A percentile compares a stretch with the other conserved stretches of the same genome.
These are phyloP conservation scores for Cyberlindnera mrakii DNA, from an alignment of 805 yeast genomes.

Conservation along the genomic window DNA sequence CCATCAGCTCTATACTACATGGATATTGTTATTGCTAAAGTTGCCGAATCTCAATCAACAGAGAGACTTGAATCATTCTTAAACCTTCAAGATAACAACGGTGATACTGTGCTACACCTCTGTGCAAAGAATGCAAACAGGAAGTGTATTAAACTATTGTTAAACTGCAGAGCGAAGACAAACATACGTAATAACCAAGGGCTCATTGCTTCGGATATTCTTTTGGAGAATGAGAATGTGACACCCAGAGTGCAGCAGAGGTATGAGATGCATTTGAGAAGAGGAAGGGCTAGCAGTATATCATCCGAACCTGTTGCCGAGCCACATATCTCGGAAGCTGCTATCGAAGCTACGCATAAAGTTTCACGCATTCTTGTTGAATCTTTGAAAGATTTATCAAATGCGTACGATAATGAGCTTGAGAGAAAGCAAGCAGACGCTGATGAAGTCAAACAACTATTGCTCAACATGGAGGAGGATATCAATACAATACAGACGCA, in stretches of 20 bases:
- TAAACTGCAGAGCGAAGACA: slow-evolving; percentile 43
- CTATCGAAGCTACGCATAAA: slow-evolving; percentile 45
- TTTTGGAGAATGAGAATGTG: slow-evolving; percentile 20
- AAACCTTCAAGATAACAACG: slow-evolving; percentile 66
- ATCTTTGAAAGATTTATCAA: slow-evolving; percentile 39
- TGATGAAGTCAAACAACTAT: slow-evolving; percentile 39
- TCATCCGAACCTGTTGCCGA: slow-evolving; percentile 13
- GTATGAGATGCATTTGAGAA: slow-evolving; percentile 18
- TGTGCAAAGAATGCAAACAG: slow-evolving; percentile 58
- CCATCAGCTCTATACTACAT: slow-evolving; percentile 82
- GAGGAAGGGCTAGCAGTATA: slow-evolving; percentile 2
- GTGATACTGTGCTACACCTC: slow-evolving; percentile 74
- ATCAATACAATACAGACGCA: slow-evolving; percentile 27
- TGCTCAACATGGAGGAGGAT: slow-evolving; percentile 36
- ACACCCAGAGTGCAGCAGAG: slow-evolving; percentile 21
- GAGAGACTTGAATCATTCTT: slow-evolving; percentile 54
- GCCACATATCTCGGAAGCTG: slow-evolving; percentile 48
- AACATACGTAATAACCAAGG: slow-evolving; percentile 33
- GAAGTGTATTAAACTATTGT: slow-evolving; percentile 41
- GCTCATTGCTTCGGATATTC: slow-evolving; percentile 20
- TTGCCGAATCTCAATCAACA: slow-evolving; percentile 57
- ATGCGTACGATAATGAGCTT: slow-evolving; percentile 51
- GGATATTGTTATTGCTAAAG: slow-evolving; percentile 66
- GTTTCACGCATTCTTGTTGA: slow-evolving; percentile 46
- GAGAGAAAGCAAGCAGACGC: slow-evolving; percentile 48